phyloP scores from a whole-genome alignment of 2,329 filamentous ascomycete species.

The Aphanocladium album region DNA sequence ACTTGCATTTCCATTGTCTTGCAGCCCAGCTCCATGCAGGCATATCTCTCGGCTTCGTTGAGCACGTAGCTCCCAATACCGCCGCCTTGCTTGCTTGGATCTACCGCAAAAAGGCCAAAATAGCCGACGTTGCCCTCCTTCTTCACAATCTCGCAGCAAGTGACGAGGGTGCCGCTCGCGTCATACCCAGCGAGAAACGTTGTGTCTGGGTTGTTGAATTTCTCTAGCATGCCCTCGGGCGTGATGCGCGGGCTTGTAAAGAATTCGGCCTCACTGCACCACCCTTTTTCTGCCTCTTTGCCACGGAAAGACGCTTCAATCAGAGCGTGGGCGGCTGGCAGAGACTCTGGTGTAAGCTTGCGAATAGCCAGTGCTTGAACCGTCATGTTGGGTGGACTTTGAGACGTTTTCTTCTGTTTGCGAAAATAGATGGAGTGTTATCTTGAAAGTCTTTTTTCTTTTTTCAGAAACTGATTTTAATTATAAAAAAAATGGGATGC shows the following conservation, averaged over 20 bases:
- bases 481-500: too few species aligned
- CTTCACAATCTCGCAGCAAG: slow-evolving; percentile 40
- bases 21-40: slow-evolving; percentile 27
- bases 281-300: slow-evolving; percentile 34
- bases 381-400: background rate
- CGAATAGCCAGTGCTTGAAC: slow-evolving; percentile 27
- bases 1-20: slow-evolving; percentile 39
- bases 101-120: slow-evolving; percentile 46
- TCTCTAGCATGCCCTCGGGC: slow-evolving; percentile 27
- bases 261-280: slow-evolving; percentile 44
- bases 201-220: slow-evolving; percentile 34
- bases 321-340: slow-evolving; percentile 30
- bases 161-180: slow-evolving; percentile 24
- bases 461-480: too few species aligned
- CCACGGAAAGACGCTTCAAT: slow-evolving; percentile 42
- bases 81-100: slow-evolving; percentile 35
- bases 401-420: background rate
- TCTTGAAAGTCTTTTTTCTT: too few species aligned
- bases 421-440: background rate
- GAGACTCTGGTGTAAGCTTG: slow-evolving; percentile 29
- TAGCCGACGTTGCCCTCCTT: slow-evolving; percentile 28
- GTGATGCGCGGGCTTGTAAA: slow-evolving; percentile 40
- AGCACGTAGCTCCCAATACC: slow-evolving; percentile 40
- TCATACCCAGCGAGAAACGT: slow-evolving; percentile 34
- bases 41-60: slow-evolving; percentile 35